Evolutionary conservation across 192 early-diverging fungal species (phyloP), one percentile per base, ranked within the genome.

Genomic region (Backusella sp.): DNA sequence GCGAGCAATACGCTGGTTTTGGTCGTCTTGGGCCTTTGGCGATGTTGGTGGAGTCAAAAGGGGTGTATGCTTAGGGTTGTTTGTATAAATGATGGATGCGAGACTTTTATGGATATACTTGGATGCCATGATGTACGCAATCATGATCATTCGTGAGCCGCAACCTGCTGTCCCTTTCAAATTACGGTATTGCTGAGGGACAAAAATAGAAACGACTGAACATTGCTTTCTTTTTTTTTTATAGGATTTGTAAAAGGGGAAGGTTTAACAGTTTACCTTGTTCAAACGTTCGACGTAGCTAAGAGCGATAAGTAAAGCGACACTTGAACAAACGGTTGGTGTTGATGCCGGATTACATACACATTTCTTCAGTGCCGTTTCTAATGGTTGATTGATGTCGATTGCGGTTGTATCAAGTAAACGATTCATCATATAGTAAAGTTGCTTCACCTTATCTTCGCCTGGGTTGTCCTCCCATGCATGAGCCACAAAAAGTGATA

Each of bases 121-220:
- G 15, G 84, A 79, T 2, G 84, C 84, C 59, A 87, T 80, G 69
- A 85, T 84, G 35, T 85, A 87, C 1, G 86, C 86, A 6, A 85
- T 81, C 19, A 87, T 74, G 23, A 87, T 84, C 39, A 87, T 73
- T 0, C 86, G 77, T 34, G 81, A 82, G 42, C 82, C 84, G 52
- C 82, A 85, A 52, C 86, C 84, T 21, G 76, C 62, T 30, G 83
- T 81, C 1, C 86, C 84, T 39, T 82, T 82, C 8, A 80, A 75
- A 35, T 78, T 80, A 11, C 78, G 72, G 68, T 85, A 83, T 82
- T 85, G 83, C 84, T 85, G 26, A 23, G 21, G n/a, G 56, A 62
- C 3, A 28, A 62, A 62, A 26, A 28, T 23, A 53, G 21, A 53
- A 53, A 52, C 2, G 9, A 23, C 56, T 62, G 56, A 62, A 62